Percentiles rank a stretch among this genome's conserved stretches.
phyloP scores from a whole-genome alignment of 1,284 basidiomycete genomes.

The Rhizopogon parksii region DNA sequence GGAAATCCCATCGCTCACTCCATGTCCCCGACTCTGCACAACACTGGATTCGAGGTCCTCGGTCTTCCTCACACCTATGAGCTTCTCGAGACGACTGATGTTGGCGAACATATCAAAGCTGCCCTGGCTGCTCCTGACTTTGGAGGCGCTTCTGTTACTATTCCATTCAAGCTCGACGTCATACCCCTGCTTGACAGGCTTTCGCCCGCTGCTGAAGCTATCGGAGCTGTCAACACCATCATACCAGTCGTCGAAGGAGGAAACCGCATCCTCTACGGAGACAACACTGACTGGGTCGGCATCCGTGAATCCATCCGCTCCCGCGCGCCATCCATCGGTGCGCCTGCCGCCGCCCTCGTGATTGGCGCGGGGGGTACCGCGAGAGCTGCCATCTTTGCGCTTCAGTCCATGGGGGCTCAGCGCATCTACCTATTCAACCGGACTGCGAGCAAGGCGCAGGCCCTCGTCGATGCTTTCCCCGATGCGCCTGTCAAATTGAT shows the following conservation, averaged over 20 bases:
- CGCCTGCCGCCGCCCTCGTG: conserved; percentile 58
- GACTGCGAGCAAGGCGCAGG: conserved; percentile 66
- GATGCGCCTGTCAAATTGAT: conserved; percentile 54
- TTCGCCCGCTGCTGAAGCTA: conserved; percentile 71
- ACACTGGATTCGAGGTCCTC: conserved; percentile 76
- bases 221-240: conserved; percentile 93
- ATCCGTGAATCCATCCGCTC: conserved; percentile 58
- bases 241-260: conserved; percentile 39
- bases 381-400: conserved; percentile 86
- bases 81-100: conserved; percentile 66
- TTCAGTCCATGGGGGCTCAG: conserved; percentile 62
- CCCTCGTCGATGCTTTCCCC: conserved; percentile 64
- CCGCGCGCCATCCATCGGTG: conserved; percentile 26
- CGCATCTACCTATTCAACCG: conserved; percentile 84
- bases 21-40: conserved; percentile 91
- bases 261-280: conserved; percentile 59
- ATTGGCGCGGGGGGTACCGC: conserved; percentile 92
- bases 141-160: conserved; percentile 94
- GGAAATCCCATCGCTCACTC: conserved; percentile 87
- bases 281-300: conserved; percentile 92
- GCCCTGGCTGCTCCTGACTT: conserved; percentile 68
- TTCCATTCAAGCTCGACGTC: conserved; percentile 86
- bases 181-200: conserved; percentile 74
- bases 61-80: conserved; percentile 81
- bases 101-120: conserved; percentile 61